Evolutionary conservation across 495 filamentous ascomycete species (phyloP).

Genomic region (Penicillium alfredii): DNA sequence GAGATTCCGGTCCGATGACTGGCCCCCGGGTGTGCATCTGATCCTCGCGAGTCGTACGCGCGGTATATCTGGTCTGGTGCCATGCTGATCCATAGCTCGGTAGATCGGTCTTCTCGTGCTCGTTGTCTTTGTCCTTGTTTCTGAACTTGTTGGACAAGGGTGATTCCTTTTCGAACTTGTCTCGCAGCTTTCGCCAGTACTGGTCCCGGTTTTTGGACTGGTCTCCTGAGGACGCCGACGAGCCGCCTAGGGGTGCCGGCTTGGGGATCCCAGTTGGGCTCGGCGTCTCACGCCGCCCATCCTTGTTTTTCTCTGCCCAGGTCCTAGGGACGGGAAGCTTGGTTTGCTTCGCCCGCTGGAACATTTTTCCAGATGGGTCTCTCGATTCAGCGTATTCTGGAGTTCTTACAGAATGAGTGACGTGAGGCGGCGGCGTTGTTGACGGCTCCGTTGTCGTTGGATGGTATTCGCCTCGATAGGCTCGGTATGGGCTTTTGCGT

Average conservation of each 20-base stretch:
- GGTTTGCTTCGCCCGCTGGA: conserved; percentile 22
- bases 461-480: conserved; percentile 20
- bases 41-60: conserved; percentile 10
- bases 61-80: conserved; percentile 9
- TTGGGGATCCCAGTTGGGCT: conserved; percentile 21
- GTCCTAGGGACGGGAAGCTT: conserved; percentile 31
- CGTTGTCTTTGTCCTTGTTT: conserved; percentile 22
- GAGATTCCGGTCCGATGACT: conserved; percentile 27
- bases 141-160: conserved; percentile 12
- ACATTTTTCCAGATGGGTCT: conserved; percentile 7
- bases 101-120: too few species aligned
- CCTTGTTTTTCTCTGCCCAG: conserved; percentile 14
- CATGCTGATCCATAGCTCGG: too few species aligned
- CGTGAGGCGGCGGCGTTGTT: conserved; percentile 4
- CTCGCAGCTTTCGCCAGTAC: conserved; percentile 28
- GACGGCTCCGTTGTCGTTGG: conserved; percentile 8
- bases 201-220: conserved; percentile 22
- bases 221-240: conserved; percentile 11
- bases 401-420: conserved; percentile 1
- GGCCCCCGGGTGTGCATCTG: conserved; percentile 16
- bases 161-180: conserved; percentile 28
- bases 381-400: conserved; percentile 4
- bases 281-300: conserved; percentile 14
- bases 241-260: conserved; percentile 8
- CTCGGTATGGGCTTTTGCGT: conserved; percentile 13